These are phyloP conservation scores for Colletotrichum sp. DNA, from an alignment of 2,329 filamentous ascomycete species.

Conservation along the genomic window DNA sequence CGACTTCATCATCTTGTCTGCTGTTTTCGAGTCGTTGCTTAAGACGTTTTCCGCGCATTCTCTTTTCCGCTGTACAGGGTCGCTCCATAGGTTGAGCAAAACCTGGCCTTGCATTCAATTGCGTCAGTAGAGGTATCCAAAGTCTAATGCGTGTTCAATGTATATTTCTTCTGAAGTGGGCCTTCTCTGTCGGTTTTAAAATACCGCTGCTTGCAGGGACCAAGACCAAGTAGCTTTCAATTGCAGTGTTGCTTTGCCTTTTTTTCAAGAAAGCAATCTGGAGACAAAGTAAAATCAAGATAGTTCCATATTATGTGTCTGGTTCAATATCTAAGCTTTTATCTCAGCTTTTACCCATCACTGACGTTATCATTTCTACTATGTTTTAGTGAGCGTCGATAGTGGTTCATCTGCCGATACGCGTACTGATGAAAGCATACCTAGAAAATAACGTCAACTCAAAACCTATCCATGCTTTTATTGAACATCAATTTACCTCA, in stretches of 20 bases:
- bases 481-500: background rate
- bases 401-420: background rate
- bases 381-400: background rate
- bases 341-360: background rate
- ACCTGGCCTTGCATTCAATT: background rate
- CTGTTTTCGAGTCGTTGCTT: background rate
- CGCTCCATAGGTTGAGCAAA: background rate
- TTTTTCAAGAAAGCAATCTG: background rate
- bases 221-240: background rate
- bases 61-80: background rate
- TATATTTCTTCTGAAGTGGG: too few relatives aligned
- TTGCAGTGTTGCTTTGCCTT: rapidly evolving
- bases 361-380: rapidly evolving
- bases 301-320: background rate
- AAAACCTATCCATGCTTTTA: background rate
- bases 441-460: rapidly evolving
- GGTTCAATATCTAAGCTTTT: background rate
- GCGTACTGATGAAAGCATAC: background rate
- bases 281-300: background rate
- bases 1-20: background rate
- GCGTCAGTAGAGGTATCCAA: background rate
- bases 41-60: background rate
- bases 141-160: background rate
- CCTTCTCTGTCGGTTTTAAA: too few relatives aligned
- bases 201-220: too few relatives aligned